Evolutionary conservation across 345 rosid genomes (phyloP).

Genomic region (Heritiera fomes): DNA sequence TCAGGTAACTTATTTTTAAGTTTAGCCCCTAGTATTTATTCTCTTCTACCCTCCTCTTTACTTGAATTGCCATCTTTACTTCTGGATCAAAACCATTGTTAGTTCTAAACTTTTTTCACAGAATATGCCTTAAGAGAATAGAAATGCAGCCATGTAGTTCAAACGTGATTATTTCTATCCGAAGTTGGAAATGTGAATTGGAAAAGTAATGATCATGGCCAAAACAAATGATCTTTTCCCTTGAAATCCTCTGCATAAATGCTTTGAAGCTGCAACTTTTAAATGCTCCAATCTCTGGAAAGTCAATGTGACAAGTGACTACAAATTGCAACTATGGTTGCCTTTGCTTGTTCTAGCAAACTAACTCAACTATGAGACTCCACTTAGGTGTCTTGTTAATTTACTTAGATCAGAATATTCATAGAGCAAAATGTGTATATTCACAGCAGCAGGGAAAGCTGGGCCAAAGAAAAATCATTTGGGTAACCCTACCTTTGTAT

Average conservation of each 20-base stretch:
- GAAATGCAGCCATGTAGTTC: neutral
- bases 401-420: too few relatives aligned
- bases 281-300: neutral
- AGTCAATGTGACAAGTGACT: neutral
- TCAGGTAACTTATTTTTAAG: neutral
- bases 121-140: neutral
- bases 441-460: too few relatives aligned
- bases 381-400: neutral
- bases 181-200: neutral
- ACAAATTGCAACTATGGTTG: neutral
- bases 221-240: neutral
- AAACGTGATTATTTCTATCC: neutral
- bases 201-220: neutral
- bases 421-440: neutral
- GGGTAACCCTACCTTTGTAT: too few relatives aligned
- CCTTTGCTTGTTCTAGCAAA: constrained; percentile 3
- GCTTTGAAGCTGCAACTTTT: neutral
- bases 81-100: neutral
- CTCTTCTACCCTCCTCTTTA: neutral
- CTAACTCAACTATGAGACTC: neutral
- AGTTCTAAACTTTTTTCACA: neutral
- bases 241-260: constrained; percentile 13
- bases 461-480: too few relatives aligned
- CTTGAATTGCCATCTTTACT: neutral
- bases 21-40: constrained; percentile 12